These are phyloP conservation scores for Apiospora aurea DNA, from an alignment of 2,329 filamentous ascomycete species.

Conservation along the genomic window DNA sequence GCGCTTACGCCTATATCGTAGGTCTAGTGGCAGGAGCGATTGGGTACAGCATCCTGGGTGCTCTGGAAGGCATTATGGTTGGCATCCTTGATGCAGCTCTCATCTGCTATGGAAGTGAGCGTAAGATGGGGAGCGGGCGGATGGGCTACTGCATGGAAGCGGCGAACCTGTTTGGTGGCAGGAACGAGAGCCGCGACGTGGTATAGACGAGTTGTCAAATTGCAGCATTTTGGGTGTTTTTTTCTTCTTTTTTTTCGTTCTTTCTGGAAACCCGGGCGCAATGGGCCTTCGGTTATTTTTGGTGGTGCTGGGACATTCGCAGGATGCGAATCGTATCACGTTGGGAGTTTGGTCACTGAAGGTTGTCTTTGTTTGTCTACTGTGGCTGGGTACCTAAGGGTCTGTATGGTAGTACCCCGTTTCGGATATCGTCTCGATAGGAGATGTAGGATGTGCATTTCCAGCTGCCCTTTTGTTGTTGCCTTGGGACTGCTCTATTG, in stretches of 20 bases:
- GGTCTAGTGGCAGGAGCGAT: constrained; percentile 92
- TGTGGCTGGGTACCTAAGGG: background rate
- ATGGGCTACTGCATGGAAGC: constrained; percentile 92
- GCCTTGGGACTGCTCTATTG: background rate
- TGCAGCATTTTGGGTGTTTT: constrained; percentile 20
- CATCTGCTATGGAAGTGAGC: constrained; percentile 94
- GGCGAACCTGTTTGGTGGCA: constrained; percentile 82
- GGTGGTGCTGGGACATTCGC: background rate
- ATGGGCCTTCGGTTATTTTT: background rate
- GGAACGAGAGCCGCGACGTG: constrained; percentile 43
- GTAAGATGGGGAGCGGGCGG: constrained; percentile 69
- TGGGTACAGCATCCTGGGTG: constrained; percentile 90
- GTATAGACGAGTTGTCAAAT: constrained; percentile 32
- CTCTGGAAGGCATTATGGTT: constrained; percentile 87
- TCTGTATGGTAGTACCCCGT: background rate
- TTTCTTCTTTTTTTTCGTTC: background rate
- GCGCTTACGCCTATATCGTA: constrained; percentile 92
- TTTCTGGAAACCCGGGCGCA: constrained; percentile 4
- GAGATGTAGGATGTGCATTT: background rate
- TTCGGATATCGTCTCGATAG: background rate
- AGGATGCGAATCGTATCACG: background rate
- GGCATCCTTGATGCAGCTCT: constrained; percentile 88
- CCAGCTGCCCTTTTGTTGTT: background rate
- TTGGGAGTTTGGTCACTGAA: constrained; percentile 4
- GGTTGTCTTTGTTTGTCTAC: constrained; percentile 1